These are phyloP conservation scores for Cornus controversa DNA, from an alignment of 148 eudicot species.

Conservation along the genomic window DNA sequence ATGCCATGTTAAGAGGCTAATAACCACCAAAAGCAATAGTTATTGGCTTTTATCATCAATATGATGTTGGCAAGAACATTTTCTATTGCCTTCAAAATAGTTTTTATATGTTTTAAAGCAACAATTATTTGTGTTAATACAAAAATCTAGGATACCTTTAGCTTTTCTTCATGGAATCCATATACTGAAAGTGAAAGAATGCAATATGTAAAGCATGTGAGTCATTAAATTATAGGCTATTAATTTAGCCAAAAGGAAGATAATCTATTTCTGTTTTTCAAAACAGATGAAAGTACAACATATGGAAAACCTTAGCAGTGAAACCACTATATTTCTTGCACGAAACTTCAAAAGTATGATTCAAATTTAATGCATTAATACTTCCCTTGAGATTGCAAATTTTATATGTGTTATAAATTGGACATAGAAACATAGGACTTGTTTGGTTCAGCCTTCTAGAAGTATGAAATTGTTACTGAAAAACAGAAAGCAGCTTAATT, in stretches of 20 bases:
- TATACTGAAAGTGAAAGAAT: slow-evolving; percentile 63
- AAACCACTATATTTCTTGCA: neutral
- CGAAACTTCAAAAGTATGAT: neutral
- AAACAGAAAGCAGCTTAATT: no score
- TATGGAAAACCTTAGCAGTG: neutral
- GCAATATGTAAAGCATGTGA: neutral
- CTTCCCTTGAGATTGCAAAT: neutral
- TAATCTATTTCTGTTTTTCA: neutral
- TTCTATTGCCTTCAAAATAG: neutral
- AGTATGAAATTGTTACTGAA: no score
- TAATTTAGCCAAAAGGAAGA: neutral
- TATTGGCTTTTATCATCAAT: neutral
- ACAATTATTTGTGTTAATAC: neutral
- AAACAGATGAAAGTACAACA: neutral
- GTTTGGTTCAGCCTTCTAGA: no score
- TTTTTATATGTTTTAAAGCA: neutral
- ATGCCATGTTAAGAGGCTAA: slow-evolving; percentile 26
- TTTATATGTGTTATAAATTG: neutral
- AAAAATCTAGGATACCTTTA: slow-evolving; percentile 55
- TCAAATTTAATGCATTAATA: neutral
- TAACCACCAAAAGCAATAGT: neutral
- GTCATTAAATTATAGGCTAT: neutral
- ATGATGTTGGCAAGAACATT: neutral
- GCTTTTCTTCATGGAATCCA: slow-evolving; percentile 95
- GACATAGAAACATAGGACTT: neutral